Evolutionary conservation across 768 basidiomycete species (phyloP), one percentile per base, ranked within the genome.

Genomic region (Lactarius indigo): DNA sequence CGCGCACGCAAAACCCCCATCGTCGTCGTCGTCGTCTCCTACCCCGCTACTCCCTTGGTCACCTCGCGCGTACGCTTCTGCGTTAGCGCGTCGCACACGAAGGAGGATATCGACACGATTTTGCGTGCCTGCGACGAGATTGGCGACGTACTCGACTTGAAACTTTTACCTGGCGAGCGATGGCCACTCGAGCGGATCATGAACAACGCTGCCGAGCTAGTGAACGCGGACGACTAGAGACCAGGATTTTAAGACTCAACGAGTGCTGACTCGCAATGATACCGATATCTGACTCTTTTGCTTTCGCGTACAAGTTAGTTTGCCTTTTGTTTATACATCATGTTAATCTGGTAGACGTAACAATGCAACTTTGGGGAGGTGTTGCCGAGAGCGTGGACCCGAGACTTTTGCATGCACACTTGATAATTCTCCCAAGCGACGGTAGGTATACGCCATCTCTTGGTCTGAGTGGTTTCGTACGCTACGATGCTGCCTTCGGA

Each of bases 1-100:
- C 83, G 85, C 70, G 72, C 76, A 50, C 82, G 91, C 55, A 79
- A 84, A 72, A 91, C 87, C 10, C 92, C 94, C 0, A 91, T 96
- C 66, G 84, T 94, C 10, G 86, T 92, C 5, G 95, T 97, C 28
- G 91, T 96, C 37, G 94, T 97, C 8, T 89, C 87, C 31, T 96
- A 96, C 75, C 91, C 89, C 8, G 94, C 95, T 1, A 97, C 95
- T 31, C 88, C 94, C 18, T 85, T 98, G 47, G 87, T 94, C 68
- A 93, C 92, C 12, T 85, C 87, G 54, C 85, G 97, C 33, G 93
- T 95, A 61, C 83, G 97, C 72, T 97, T 98, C 83, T 98, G 97
- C 74, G 83, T 98, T 18, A 94, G 91, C 64, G 91, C 96, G 13
- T 81, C 94, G 57, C 97, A 99, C 82, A 98, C 96, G 64, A 99